phyloP scores from a whole-genome alignment of 2,329 filamentous ascomycete genomes.

The Truncatella angustata region DNA sequence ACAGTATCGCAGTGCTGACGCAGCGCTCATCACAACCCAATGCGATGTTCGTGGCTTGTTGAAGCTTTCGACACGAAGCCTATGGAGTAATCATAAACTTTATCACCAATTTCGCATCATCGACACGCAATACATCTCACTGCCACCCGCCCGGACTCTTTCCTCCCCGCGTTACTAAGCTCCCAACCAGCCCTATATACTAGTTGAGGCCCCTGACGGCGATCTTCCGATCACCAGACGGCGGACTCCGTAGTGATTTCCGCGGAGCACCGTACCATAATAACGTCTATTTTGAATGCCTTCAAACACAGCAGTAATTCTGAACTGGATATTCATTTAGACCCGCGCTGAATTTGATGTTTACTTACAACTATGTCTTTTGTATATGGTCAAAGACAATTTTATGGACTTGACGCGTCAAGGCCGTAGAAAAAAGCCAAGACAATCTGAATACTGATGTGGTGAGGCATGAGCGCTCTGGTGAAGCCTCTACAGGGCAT shows the following conservation, averaged over 20 bases:
- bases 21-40: neutral
- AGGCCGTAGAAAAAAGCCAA: no score
- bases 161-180: neutral
- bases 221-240: neutral
- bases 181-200: neutral
- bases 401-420: no score
- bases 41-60: neutral
- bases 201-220: neutral
- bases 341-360: no score
- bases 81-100: neutral
- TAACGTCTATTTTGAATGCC: no score
- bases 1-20: no score
- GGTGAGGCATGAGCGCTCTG: no score
- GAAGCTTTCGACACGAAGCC: neutral
- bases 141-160: neutral
- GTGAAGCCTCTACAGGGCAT: no score
- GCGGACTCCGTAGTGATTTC: neutral
- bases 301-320: no score
- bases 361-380: no score
- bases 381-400: no score
- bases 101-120: neutral
- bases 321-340: no score
- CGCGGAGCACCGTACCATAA: conserved; percentile 4
- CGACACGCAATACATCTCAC: neutral
- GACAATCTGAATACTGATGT: no score